Base-by-base conservation (phyloP, 805 yeast genomes). In the Clavispora fructus region DNA sequence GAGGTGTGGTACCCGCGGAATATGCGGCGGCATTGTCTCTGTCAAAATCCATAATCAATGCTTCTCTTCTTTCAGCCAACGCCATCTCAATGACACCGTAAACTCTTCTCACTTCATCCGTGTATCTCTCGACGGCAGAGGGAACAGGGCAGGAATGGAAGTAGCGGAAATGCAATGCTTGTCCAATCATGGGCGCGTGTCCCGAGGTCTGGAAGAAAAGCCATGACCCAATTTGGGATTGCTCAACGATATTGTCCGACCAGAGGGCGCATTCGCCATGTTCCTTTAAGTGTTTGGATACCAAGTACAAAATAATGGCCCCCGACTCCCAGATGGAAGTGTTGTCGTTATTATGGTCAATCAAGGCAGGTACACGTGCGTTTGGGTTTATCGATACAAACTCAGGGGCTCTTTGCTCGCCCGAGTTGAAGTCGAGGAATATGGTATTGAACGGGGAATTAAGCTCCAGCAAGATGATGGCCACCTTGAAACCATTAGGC, bases 121-220 rank as follows among this genome's bases (percentile, higher is more conserved):
- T 83, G 62, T 90, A 91, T 60, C 97, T 73, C 56, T 88, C 96
- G 17, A 91, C 87, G 0, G 97, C 97, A 48, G 89, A 79, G 16
- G 92, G 89, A 2, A 91, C 89, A 44, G 83, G 83, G 50, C 84
- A 84, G 7, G 91, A 79, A 63, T 91, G 97, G 74, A 91, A 89
- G 63, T 87, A 89, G 59, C 91, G 77, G 71, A 91, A 92, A 69
- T 92, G 97, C 56, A 92, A 75, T 8, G 97, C 97, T 67, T 91
- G 97, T 16, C 97, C 97, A 57, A 91, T 87, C 96, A 91, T 91
- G n/a, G 97, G 97, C 0, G 97, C 96, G 63, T 90, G 97, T 7
- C 98, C 97, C 5, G 95, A 85, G 3, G 97, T 89, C 68, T 91
- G 98, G 73, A 91, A 91, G 60, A 88, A 91, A 33, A 92, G 73